These are phyloP conservation scores for Yamadazyma dendronema DNA, from an alignment of 1,139 yeast species.

Conservation along the genomic window DNA sequence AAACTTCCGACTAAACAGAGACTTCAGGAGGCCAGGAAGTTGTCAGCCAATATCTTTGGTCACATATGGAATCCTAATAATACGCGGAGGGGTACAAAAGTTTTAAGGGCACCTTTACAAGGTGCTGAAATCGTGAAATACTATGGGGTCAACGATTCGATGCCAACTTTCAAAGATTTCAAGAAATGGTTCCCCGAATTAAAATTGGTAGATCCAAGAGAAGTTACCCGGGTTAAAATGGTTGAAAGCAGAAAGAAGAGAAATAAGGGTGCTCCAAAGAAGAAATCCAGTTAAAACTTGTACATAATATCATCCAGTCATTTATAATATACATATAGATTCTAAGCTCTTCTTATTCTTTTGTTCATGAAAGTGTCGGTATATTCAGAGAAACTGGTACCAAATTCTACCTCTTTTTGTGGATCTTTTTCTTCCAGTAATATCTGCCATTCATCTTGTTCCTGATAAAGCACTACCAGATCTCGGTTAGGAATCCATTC, in stretches of 20 bases:
- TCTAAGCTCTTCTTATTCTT: constrained; percentile 5
- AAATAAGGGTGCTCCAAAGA: constrained; percentile 92
- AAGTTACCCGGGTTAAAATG: constrained; percentile 65
- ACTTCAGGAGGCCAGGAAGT: constrained; percentile 27
- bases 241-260: constrained; percentile 73
- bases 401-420: not conserved
- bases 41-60: constrained; percentile 33
- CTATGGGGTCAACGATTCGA: constrained; percentile 68
- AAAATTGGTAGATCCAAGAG: constrained; percentile 69
- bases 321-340: constrained; percentile 1
- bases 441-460: constrained; percentile 4
- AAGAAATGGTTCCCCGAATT: constrained; percentile 57
- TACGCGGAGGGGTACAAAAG: constrained; percentile 74
- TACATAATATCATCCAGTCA: not conserved
- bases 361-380: constrained; percentile 17
- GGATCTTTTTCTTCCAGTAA: not conserved
- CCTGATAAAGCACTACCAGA: constrained; percentile 5
- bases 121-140: constrained; percentile 74
- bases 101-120: constrained; percentile 66
- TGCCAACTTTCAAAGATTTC: constrained; percentile 63
- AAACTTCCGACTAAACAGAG: constrained; percentile 28
- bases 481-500: not conserved
- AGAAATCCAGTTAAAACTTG: constrained; percentile 35
- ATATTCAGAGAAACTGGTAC: constrained; percentile 9
- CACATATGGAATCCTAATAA: constrained; percentile 59